These are phyloP conservation scores for Xylaria sp. DNA, from an alignment of 2,329 filamentous ascomycete species.

Conservation along the genomic window DNA sequence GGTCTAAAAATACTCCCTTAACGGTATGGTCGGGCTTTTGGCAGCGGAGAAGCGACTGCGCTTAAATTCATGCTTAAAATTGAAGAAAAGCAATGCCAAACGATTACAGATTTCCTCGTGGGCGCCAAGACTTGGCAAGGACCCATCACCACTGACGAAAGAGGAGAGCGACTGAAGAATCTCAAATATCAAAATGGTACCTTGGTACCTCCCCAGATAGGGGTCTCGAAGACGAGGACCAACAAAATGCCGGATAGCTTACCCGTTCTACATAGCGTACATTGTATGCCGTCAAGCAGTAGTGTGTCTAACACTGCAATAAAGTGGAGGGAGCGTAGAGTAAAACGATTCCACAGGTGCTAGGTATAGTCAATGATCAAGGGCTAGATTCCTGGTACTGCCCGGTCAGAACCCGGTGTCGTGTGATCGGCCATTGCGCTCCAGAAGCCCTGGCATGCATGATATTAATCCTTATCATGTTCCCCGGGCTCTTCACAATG, in stretches of 20 bases:
- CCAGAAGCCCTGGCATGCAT: conserved; percentile 29
- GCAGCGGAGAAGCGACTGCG: conserved; percentile 35
- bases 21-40: conserved; percentile 13
- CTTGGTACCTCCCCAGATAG: conserved; percentile 21
- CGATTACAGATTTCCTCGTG: conserved; percentile 42
- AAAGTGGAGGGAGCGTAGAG: conserved; percentile 16
- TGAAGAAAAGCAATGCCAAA: conserved; percentile 36
- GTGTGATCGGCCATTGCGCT: conserved; percentile 32
- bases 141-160: conserved; percentile 27
- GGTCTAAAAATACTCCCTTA: conserved; percentile 36
- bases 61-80: conserved; percentile 52
- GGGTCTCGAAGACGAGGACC: conserved; percentile 11
- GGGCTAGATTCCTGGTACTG: conserved; percentile 20
- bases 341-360: conserved; percentile 5
- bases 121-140: conserved; percentile 45
- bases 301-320: conserved; percentile 4
- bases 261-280: conserved; percentile 19
- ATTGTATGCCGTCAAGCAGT: conserved; percentile 15
- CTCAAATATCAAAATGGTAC: conserved; percentile 35
- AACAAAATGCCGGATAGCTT: conserved; percentile 26
- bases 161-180: conserved; percentile 29
- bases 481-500: background rate
- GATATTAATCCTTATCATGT: conserved; percentile 3
- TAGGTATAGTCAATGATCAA: conserved; percentile 7
- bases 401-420: conserved; percentile 11